phyloP scores from a whole-genome alignment of 371 early-diverging fungal species.

The Rhizomucor pusillus region DNA sequence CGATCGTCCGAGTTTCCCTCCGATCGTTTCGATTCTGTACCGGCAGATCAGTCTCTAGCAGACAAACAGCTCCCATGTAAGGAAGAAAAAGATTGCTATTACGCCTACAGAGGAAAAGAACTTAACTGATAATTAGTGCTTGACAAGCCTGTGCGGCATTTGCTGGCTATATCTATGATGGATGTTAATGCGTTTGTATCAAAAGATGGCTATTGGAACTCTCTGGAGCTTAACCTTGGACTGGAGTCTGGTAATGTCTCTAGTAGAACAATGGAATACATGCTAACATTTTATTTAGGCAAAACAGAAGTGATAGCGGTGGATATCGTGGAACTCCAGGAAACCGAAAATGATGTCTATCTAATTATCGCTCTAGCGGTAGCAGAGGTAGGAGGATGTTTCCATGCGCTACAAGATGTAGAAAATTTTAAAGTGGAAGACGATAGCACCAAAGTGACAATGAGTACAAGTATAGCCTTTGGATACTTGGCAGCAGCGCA shows the following conservation, averaged over 20 bases:
- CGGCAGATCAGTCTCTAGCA: neutral
- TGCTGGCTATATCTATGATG: constrained; percentile 39
- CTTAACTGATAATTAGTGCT: constrained; percentile 5
- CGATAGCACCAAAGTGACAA: constrained; percentile 12
- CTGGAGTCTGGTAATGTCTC: constrained; percentile 28
- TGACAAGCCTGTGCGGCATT: constrained; percentile 30
- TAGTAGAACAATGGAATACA: neutral
- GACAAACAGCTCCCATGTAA: neutral
- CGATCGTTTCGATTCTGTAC: constrained; percentile 25
- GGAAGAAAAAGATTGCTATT: neutral
- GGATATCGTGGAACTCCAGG: constrained; percentile 30
- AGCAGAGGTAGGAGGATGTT: constrained; percentile 25
- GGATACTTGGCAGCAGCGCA: constrained; percentile 27
- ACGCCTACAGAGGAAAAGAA: neutral
- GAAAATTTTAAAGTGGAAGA: constrained; percentile 17
- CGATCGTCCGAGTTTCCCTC: constrained; percentile 46
- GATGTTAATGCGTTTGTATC: constrained; percentile 45
- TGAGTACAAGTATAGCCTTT: constrained; percentile 22
- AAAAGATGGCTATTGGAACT: constrained; percentile 49
- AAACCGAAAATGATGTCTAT: constrained; percentile 13
- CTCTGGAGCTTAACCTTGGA: constrained; percentile 31
- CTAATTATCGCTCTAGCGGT: constrained; percentile 34
- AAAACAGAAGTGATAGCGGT: constrained; percentile 43
- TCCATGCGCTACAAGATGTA: neutral
- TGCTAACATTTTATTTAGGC: constrained; percentile 12